Conservation (phyloP, 306 rosid genomes). For the Cucurbita pepo region DNA sequence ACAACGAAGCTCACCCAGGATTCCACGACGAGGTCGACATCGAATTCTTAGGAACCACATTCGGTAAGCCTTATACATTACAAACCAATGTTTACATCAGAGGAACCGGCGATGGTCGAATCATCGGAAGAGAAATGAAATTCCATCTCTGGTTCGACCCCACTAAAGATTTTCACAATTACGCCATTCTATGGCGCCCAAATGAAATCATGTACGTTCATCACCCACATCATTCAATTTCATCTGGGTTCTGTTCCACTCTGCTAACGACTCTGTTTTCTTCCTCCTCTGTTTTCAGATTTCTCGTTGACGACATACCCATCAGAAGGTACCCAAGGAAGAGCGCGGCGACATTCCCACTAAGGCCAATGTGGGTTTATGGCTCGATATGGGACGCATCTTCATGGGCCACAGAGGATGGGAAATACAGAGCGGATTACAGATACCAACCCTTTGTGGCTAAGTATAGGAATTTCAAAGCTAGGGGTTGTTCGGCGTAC, state of each 20-base stretch:
- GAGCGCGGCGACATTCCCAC: constrained; percentile 57
- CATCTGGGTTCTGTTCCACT: background rate
- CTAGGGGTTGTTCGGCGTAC: constrained; percentile 72
- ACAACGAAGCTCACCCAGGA: constrained; percentile 88
- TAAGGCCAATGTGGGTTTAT: constrained; percentile 91
- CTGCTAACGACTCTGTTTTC: background rate
- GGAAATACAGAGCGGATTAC: constrained; percentile 88
- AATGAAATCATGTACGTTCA: constrained; percentile 62
- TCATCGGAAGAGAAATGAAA: constrained; percentile 92
- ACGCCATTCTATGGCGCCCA: constrained; percentile 82
- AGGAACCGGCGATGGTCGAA: constrained; percentile 85
- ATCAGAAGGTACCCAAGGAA: constrained; percentile 77
- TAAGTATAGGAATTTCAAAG: constrained; percentile 52
- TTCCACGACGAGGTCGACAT: constrained; percentile 95
- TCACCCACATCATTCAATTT: background rate
- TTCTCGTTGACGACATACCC: constrained; percentile 92
- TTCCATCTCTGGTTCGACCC: constrained; percentile 97
- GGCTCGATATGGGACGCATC: constrained; percentile 99
- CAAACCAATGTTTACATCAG: constrained; percentile 90
- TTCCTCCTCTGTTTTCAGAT: constrained; percentile 24
- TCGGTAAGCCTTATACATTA: constrained; percentile 85
- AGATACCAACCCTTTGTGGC: constrained; percentile 89
- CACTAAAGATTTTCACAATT: constrained; percentile 63
- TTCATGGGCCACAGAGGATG: constrained; percentile 98
- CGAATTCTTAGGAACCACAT: constrained; percentile 89